phyloP scores from a whole-genome alignment of 2,329 filamentous ascomycete species.

The Anthostomella pinea region DNA sequence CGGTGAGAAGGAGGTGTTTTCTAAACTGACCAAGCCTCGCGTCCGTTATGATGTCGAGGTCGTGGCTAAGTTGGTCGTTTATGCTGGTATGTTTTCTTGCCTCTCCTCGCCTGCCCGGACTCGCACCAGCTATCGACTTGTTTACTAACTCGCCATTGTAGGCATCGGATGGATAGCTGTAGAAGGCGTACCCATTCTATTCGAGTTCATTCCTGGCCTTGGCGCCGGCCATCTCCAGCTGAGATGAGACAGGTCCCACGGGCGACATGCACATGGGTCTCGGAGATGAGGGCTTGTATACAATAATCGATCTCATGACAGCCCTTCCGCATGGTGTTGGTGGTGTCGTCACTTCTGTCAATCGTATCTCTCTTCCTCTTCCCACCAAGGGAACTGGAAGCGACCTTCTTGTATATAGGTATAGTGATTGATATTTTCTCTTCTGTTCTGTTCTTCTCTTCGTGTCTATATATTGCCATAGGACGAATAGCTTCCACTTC shows the following conservation, averaged over 20 bases:
- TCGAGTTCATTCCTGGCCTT: constrained; percentile 39
- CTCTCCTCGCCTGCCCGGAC: neutral
- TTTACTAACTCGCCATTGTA: constrained; percentile 11
- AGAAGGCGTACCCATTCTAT: constrained; percentile 41
- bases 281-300: constrained; percentile 11
- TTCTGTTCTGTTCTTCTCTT: no score
- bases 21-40: constrained; percentile 76
- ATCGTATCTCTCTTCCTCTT: constrained; percentile 3
- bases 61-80: constrained; percentile 93
- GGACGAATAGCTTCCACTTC: no score
- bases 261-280: constrained; percentile 11
- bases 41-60: constrained; percentile 98
- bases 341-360: constrained; percentile 7
- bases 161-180: constrained; percentile 38
- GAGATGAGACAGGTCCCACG: constrained; percentile 15
- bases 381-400: constrained; percentile 2
- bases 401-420: constrained; percentile 14
- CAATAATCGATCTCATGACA: constrained; percentile 9
- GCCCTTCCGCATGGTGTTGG: constrained; percentile 14
- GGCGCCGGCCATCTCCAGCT: constrained; percentile 30
- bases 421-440: constrained; percentile 8
- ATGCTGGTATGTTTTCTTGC: constrained; percentile 64
- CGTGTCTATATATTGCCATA: neutral
- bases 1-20: constrained; percentile 79
- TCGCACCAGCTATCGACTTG: no score